Percentiles rank a stretch among this genome's conserved stretches.
Conservation (phyloP, 305 asterid genomes). For the Ilex paraguariensis region DNA sequence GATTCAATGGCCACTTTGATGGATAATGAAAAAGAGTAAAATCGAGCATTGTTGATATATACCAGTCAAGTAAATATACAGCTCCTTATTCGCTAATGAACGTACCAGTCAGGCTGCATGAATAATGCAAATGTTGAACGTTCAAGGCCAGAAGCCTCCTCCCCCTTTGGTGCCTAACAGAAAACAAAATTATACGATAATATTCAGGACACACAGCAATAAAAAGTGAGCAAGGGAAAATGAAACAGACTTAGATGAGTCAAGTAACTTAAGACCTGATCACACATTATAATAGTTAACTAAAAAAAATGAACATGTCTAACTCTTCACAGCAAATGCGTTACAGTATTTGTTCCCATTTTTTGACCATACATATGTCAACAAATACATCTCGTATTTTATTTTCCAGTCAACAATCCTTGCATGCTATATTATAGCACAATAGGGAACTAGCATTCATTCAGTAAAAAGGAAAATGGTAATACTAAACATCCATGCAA, state of each 20-base stretch:
- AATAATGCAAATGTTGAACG: conserved; percentile 85
- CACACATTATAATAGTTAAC: neutral
- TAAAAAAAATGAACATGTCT: neutral
- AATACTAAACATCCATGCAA: neutral
- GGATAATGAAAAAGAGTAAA: too few species aligned
- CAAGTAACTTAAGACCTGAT: neutral
- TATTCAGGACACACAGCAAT: neutral
- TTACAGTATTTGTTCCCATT: too few species aligned
- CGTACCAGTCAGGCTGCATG: conserved; percentile 94
- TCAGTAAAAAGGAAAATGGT: too few species aligned
- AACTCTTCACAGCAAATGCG: too few species aligned
- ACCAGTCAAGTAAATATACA: neutral
- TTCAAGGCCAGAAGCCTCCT: conserved; percentile 55
- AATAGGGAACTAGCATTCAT: too few species aligned
- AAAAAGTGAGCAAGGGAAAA: conserved; percentile 1
- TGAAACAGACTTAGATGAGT: conserved; percentile 3
- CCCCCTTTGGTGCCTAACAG: conserved; percentile 67
- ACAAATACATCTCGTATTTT: too few species aligned
- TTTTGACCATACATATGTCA: too few species aligned
- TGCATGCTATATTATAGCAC: too few species aligned
- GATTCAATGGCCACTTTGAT: too few species aligned
- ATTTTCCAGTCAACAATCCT: too few species aligned
- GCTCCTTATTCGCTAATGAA: neutral
- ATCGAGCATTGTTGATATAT: neutral
- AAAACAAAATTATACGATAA: neutral